Conservation (phyloP, 2,329 filamentous ascomycete genomes). For the Penicillium sp. region DNA sequence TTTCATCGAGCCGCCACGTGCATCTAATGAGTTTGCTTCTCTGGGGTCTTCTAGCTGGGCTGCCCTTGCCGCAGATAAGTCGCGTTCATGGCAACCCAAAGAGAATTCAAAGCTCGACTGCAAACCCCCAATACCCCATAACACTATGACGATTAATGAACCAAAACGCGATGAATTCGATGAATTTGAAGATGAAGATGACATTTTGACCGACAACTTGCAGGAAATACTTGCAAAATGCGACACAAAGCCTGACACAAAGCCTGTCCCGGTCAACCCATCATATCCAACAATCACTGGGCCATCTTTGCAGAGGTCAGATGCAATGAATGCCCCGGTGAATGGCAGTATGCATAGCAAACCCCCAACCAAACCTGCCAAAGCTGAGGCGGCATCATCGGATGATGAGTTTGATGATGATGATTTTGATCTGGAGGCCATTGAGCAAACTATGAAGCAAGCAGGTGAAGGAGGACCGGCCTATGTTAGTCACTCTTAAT, state of each 20-base stretch:
- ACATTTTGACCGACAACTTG: conserved; percentile 58
- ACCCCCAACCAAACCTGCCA: conserved; percentile 8
- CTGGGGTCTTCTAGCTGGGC: conserved; percentile 20
- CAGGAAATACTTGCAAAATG: conserved; percentile 58
- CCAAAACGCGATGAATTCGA: conserved; percentile 42
- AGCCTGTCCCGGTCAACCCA: conserved; percentile 20
- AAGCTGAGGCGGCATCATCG: conserved; percentile 41
- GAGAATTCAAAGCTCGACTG: neutral
- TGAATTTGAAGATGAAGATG: conserved; percentile 68
- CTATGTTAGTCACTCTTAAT: conserved; percentile 56
- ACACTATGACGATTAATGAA: conserved; percentile 16
- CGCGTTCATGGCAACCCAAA: conserved; percentile 1
- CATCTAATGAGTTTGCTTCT: conserved; percentile 14
- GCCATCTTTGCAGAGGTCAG: conserved; percentile 15
- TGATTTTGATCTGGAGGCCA: conserved; percentile 60
- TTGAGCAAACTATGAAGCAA: conserved; percentile 58
- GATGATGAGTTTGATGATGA: conserved; percentile 73
- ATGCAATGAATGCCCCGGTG: neutral
- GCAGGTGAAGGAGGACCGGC: conserved; percentile 71
- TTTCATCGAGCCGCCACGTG: conserved; percentile 20
- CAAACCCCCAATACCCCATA: conserved; percentile 7
- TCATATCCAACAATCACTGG: conserved; percentile 10
- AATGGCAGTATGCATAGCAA: neutral
- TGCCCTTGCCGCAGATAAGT: conserved; percentile 12
- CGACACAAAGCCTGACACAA: conserved; percentile 49